These are phyloP conservation scores for Penicillium steckii DNA, from an alignment of 495 filamentous ascomycete genomes.

Conservation along the genomic window DNA sequence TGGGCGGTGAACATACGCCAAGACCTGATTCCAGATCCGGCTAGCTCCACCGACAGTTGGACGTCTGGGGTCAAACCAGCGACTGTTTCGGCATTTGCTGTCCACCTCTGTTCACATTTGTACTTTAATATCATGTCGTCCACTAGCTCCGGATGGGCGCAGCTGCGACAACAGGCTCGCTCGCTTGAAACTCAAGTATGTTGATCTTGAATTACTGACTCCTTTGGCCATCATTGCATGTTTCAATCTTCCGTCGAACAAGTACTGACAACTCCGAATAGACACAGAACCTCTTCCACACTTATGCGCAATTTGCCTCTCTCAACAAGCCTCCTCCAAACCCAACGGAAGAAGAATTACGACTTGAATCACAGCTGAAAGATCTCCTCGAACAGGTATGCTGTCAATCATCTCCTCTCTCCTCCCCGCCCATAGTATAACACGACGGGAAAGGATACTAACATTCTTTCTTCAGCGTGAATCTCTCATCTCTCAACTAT, in stretches of 20 bases:
- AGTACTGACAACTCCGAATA: constrained; percentile 31
- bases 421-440: constrained; percentile 3
- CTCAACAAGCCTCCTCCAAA: constrained; percentile 75
- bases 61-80: constrained; percentile 12
- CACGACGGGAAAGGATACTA: not conserved
- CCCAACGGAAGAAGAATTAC: constrained; percentile 80
- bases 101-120: not conserved
- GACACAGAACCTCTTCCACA: constrained; percentile 93
- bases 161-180: constrained; percentile 90
- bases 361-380: constrained; percentile 76
- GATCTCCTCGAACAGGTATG: constrained; percentile 67
- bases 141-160: constrained; percentile 86
- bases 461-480: constrained; percentile 62
- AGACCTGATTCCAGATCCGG: constrained; percentile 2
- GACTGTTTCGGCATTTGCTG: not conserved
- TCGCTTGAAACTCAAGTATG: constrained; percentile 87
- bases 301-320: constrained; percentile 91
- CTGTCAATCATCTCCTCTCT: not conserved
- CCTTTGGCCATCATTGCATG: not conserved
- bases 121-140: constrained; percentile 57
- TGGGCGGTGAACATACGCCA: not conserved
- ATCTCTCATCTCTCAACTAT: constrained; percentile 74
- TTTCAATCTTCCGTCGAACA: not conserved
- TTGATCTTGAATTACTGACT: not conserved
- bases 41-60: constrained; percentile 12